Evolutionary conservation across 805 yeast genomes (phyloP).

Genomic region (Debaryomyces castellii): DNA sequence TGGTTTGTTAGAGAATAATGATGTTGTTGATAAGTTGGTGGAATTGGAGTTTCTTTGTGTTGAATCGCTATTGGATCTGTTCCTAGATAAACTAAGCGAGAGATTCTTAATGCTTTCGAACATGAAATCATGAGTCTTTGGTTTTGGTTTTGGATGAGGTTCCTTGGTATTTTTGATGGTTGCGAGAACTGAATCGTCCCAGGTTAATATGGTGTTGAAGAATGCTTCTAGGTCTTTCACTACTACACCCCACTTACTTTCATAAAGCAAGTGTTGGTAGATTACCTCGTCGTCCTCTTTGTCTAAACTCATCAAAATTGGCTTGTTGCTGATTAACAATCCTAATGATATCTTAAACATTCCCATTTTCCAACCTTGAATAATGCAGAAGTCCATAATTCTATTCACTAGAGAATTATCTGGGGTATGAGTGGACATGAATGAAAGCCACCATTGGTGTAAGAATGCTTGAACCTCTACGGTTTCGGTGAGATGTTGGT

Average conservation of each 20-base stretch:
- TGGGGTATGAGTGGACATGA: constrained; percentile 62
- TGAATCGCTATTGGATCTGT: constrained; percentile 10
- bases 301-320: constrained; percentile 35
- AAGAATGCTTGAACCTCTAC: constrained; percentile 49
- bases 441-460: constrained; percentile 67
- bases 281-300: constrained; percentile 42
- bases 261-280: constrained; percentile 44
- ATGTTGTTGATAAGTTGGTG: constrained; percentile 9
- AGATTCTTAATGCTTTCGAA: constrained; percentile 30
- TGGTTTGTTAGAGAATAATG: constrained; percentile 12
- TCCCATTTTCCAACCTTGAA: constrained; percentile 54
- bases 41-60: constrained; percentile 5
- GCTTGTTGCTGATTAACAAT: constrained; percentile 48
- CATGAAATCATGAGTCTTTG: constrained; percentile 29
- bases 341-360: constrained; percentile 57
- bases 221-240: constrained; percentile 36
- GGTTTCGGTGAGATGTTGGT: constrained; percentile 39
- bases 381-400: constrained; percentile 49
- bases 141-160: constrained; percentile 6
- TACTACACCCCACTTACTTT: constrained; percentile 43
- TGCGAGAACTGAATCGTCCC: constrained; percentile 33
- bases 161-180: neutral
- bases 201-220: constrained; percentile 33
- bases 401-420: constrained; percentile 46
- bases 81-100: constrained; percentile 17